These are phyloP conservation scores for Xylaria sp. DNA, from an alignment of 2,329 filamentous ascomycete genomes.

Conservation along the genomic window DNA sequence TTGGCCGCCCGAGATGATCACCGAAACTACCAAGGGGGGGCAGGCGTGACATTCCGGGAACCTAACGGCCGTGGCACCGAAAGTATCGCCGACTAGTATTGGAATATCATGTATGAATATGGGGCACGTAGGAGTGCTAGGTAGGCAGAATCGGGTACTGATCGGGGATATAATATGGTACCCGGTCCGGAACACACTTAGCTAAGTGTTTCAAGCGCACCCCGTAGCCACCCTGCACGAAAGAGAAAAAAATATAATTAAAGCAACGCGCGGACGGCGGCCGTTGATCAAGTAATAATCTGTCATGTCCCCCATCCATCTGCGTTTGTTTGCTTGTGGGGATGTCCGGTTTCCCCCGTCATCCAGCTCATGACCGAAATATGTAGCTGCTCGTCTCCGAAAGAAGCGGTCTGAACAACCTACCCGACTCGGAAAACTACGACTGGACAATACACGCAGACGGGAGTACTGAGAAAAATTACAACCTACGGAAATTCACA, in stretches of 20 bases:
- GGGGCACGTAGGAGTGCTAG: background rate
- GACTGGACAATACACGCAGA: background rate
- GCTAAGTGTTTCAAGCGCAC: slow-evolving; percentile 24
- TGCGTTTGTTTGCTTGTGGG: background rate
- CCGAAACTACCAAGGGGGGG: background rate
- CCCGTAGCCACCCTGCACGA: background rate
- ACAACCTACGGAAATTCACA: background rate
- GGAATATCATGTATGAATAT: background rate
- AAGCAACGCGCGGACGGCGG: background rate
- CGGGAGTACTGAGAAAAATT: slow-evolving; percentile 12
- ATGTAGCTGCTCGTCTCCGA: slow-evolving; percentile 7
- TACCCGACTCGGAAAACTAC: background rate
- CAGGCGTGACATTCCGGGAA: slow-evolving; percentile 34
- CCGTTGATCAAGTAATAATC: slow-evolving; percentile 1
- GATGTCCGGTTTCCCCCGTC: background rate
- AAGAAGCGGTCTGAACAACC: slow-evolving; percentile 10
- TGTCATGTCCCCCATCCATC: background rate
- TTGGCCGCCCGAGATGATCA: background rate
- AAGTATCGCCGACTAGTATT: slow-evolving; percentile 3
- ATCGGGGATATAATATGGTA: background rate
- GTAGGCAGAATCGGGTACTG: background rate
- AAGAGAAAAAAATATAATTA: background rate
- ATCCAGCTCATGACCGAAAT: slow-evolving; percentile 2
- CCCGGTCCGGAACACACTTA: slow-evolving; percentile 1
- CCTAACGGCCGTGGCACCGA: slow-evolving; percentile 5